phyloP scores from a whole-genome alignment of 352 stramenopile species.

The Phytophthora chlamydospora region DNA sequence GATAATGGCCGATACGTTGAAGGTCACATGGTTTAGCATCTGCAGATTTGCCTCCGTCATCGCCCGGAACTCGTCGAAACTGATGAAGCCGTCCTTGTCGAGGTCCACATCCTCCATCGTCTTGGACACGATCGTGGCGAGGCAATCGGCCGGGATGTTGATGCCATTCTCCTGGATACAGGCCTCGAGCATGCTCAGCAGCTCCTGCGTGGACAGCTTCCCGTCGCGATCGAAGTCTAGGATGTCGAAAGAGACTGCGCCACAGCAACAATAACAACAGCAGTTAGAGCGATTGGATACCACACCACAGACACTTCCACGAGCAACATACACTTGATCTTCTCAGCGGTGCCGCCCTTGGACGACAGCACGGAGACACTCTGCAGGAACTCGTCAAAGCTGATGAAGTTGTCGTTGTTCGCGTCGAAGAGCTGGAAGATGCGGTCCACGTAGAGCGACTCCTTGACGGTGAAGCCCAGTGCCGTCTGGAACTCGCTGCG shows the following conservation, averaged over 20 bases:
- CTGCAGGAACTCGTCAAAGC: slow-evolving; percentile 80
- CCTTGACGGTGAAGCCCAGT: slow-evolving; percentile 77
- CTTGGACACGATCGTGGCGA: slow-evolving; percentile 71
- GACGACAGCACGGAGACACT: slow-evolving; percentile 76
- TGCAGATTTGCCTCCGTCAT: slow-evolving; percentile 67
- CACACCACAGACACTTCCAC: slow-evolving; percentile 2
- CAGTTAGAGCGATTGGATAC: neutral
- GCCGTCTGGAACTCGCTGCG: slow-evolving; percentile 81
- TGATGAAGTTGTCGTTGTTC: slow-evolving; percentile 83
- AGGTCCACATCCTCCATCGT: slow-evolving; percentile 74
- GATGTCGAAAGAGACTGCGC: slow-evolving; percentile 78
- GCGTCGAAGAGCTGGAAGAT: slow-evolving; percentile 84
- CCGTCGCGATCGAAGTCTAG: slow-evolving; percentile 77
- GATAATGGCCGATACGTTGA: slow-evolving; percentile 82
- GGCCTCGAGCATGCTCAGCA: slow-evolving; percentile 73
- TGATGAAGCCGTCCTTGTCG: slow-evolving; percentile 75
- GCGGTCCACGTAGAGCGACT: slow-evolving; percentile 84
- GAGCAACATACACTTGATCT: slow-evolving; percentile 64
- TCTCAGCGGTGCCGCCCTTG: slow-evolving; percentile 69
- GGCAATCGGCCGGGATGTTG: slow-evolving; percentile 68
- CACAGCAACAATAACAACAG: slow-evolving; percentile 5
- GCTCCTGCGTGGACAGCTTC: slow-evolving; percentile 72
- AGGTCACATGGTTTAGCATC: slow-evolving; percentile 84
- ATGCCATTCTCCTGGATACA: slow-evolving; percentile 81
- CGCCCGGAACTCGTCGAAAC: slow-evolving; percentile 73